A percentile compares a stretch with the other conserved stretches of the same genome.
These are phyloP conservation scores for Harringtonia aguacate DNA, from an alignment of 2,329 filamentous ascomycete genomes.

Conservation along the genomic window DNA sequence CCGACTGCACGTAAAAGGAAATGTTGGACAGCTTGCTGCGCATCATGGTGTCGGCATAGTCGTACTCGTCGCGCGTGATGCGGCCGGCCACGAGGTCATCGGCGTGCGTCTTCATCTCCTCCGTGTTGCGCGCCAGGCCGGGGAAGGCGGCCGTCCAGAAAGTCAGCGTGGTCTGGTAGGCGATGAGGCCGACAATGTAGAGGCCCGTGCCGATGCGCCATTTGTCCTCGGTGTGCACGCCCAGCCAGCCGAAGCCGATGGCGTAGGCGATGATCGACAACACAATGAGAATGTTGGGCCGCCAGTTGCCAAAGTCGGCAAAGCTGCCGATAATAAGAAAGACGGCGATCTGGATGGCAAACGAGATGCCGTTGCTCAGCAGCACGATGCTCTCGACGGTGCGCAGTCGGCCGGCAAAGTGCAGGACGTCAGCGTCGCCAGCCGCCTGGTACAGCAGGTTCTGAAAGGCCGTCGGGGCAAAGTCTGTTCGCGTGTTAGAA, in stretches of 20 bases:
- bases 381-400: slow-evolving; percentile 7
- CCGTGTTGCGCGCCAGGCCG: neutral
- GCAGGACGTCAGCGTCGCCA: neutral
- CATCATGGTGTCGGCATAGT: slow-evolving; percentile 1
- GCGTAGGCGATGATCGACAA: neutral
- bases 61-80: slow-evolving; percentile 1
- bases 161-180: slow-evolving; percentile 1
- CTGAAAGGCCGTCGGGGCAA: slow-evolving; percentile 2
- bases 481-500: slow-evolving; percentile 1
- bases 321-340: slow-evolving; percentile 13
- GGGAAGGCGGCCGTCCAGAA: slow-evolving; percentile 3
- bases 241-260: slow-evolving; percentile 2
- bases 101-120: neutral
- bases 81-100: neutral
- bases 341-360: slow-evolving; percentile 13
- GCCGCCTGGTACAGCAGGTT: slow-evolving; percentile 2
- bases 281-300: slow-evolving; percentile 14
- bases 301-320: slow-evolving; percentile 15
- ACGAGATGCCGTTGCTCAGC: slow-evolving; percentile 13
- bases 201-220: neutral
- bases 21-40: slow-evolving; percentile 3
- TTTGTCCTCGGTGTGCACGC: neutral
- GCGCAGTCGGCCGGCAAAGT: neutral
- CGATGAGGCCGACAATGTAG: slow-evolving; percentile 3
- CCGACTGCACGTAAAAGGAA: neutral